Evolutionary conservation across 805 yeast genomes (phyloP).

Genomic region (Ogataea henricii): DNA sequence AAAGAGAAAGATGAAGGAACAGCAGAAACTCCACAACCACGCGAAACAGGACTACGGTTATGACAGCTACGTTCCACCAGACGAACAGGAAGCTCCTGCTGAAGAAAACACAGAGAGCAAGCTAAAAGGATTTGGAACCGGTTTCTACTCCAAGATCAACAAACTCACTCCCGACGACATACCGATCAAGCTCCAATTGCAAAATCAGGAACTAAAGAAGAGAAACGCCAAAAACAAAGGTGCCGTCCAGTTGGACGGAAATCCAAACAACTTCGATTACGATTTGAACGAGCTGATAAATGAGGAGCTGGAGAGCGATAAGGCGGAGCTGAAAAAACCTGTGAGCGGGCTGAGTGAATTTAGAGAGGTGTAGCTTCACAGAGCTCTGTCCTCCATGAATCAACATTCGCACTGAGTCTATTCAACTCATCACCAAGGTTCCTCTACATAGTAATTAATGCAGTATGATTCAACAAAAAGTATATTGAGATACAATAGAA

Average conservation of each 20-base stretch:
- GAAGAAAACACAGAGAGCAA: conserved; percentile 1
- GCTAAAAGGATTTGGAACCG: conserved; percentile 21
- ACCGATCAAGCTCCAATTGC: conserved; percentile 32
- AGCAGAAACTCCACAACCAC: conserved; percentile 5
- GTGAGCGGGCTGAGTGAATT: conserved; percentile 7
- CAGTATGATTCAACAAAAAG: background rate
- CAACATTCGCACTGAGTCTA: too few species aligned
- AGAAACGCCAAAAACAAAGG: conserved; percentile 15
- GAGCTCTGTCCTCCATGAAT: too few species aligned
- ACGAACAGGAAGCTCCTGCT: conserved; percentile 22
- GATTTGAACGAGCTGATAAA: conserved; percentile 49
- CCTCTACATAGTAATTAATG: conserved; percentile 1
- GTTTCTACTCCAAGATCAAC: conserved; percentile 29
- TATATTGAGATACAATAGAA: background rate
- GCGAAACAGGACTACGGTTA: conserved; percentile 2
- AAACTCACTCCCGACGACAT: conserved; percentile 31
- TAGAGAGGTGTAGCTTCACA: conserved; percentile 6
- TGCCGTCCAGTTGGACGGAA: conserved; percentile 20
- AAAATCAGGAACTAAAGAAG: conserved; percentile 23
- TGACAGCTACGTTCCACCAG: conserved; percentile 35
- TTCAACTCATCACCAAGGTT: background rate
- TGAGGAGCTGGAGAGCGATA: conserved; percentile 34
- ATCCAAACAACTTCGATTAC: conserved; percentile 49
- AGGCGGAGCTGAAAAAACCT: conserved; percentile 9
- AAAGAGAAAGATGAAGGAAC: conserved; percentile 15